Evolutionary conservation across 148 eudicot species (phyloP), one percentile per base, ranked within the genome.

Genomic region (Diospyros lotus): DNA sequence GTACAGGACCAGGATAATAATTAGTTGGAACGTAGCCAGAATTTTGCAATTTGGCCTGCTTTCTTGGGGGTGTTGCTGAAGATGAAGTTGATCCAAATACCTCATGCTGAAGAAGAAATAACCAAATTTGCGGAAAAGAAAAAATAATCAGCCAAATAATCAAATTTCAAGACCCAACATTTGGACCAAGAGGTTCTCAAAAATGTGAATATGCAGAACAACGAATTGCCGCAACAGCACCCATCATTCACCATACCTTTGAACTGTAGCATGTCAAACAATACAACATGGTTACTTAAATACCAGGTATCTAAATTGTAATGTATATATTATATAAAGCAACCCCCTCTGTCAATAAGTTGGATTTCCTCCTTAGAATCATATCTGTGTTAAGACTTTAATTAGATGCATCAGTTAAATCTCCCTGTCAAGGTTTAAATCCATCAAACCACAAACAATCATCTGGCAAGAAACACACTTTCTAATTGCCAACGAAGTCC

Each of bases 1-100:
- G 80, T 80, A 88, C 97, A 77, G 84, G 81, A 40, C 78, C 55
- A 56, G 85, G 73, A 41, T 79, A 77, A 13, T 70, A 39, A 28
- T 28, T 28, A 28, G 87, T 75, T 68, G 81, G 82, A 55, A 73
- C 83, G 56, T 75, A 78, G 8, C 65, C 66, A 58, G 75, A 76
- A 68, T 81, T 76, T 39, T 80, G 84, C 46, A 79, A 61, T 65
- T 78, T 73, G 75, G 45, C 78, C 58, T 72, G 80, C 53, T 80
- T 86, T n/a, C 68, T 71, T 69, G 67, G 79, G 77, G 84, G 64
- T 72, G 45, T 72, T 55, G 51, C 68, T 15, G 85, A 63, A 69
- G 42, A 54, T 64, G 88, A 86, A 75, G 81, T 75, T 67, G 89
- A 72, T 38, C 79, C 87, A 84, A 46, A 73, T 10, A 73, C 77